Evolutionary conservation across 306 rosid species (phyloP).

Genomic region (Dalbergia cultrata): DNA sequence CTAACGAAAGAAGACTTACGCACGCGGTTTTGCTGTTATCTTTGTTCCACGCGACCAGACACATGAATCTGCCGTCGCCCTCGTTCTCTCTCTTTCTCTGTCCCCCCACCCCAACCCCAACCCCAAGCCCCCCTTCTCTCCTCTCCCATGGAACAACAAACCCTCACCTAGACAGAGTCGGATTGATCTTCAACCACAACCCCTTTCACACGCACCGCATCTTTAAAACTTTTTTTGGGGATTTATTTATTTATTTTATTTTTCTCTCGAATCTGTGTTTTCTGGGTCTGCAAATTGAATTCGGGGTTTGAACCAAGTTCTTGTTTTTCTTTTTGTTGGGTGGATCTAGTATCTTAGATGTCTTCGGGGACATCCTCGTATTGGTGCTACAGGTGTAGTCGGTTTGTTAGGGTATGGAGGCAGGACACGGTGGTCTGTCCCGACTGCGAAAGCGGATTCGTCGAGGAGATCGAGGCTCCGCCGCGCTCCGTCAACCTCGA

Average conservation of each 20-base stretch:
- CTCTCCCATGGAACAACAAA: conserved; percentile 16
- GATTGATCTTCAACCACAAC: not conserved
- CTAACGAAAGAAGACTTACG: conserved; percentile 43
- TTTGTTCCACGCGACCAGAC: conserved; percentile 29
- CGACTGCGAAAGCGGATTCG: conserved; percentile 70
- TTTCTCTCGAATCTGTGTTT: not conserved
- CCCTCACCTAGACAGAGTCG: not conserved
- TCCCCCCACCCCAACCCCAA: not conserved
- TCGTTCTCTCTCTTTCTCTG: conserved; percentile 11
- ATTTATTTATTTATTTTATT: not conserved
- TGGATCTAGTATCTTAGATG: conserved; percentile 47
- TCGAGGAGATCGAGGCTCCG: conserved; percentile 66
- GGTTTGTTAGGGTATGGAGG: conserved; percentile 60
- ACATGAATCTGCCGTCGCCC: conserved; percentile 17
- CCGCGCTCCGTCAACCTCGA: conserved; percentile 46
- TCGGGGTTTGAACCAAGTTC: conserved; percentile 16
- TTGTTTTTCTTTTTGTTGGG: not conserved
- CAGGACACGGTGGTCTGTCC: conserved; percentile 62
- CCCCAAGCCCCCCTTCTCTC: not conserved
- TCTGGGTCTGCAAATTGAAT: conserved; percentile 14
- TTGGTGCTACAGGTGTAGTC: conserved; percentile 89
- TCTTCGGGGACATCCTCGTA: conserved; percentile 62
- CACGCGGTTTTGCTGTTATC: conserved; percentile 67
- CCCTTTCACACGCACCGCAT: not conserved
- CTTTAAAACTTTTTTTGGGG: not conserved